These are phyloP conservation scores for Teratosphaeria zuluensis DNA, from an alignment of 2,329 filamentous ascomycete species.

Conservation along the genomic window DNA sequence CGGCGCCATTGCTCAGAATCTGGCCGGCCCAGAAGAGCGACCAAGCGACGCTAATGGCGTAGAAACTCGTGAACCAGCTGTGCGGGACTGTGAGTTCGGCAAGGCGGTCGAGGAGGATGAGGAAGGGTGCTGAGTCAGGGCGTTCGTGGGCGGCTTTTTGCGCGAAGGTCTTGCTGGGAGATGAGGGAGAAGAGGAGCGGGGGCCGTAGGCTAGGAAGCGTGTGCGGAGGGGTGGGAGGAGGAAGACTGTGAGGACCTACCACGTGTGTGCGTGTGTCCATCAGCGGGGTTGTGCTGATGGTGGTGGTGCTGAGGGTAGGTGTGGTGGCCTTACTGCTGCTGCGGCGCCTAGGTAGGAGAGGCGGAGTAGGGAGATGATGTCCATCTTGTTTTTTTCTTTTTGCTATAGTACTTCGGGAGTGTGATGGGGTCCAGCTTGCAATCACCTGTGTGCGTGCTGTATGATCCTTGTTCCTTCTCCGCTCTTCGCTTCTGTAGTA, in stretches of 20 bases:
- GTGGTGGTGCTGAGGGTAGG: neutral
- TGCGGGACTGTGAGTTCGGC: conserved; percentile 63
- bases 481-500: no score
- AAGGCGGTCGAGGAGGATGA: conserved; percentile 32
- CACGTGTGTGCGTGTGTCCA: conserved; percentile 2
- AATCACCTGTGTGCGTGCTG: no score
- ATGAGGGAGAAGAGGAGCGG: conserved; percentile 27
- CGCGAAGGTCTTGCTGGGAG: neutral
- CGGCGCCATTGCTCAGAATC: conserved; percentile 44
- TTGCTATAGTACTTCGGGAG: no score
- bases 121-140: conserved; percentile 9
- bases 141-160: conserved; percentile 3
- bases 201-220: conserved; percentile 55
- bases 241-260: conserved; percentile 43
- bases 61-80: conserved; percentile 83
- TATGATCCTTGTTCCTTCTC: neutral
- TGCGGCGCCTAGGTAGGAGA: conserved; percentile 6
- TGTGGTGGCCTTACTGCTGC: conserved; percentile 4
- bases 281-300: conserved; percentile 9
- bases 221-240: conserved; percentile 40
- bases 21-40: conserved; percentile 62
- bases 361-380: conserved; percentile 5
- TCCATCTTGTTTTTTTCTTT: neutral
- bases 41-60: conserved; percentile 58
- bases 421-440: no score